phyloP scores from a whole-genome alignment of 495 filamentous ascomycete genomes.

The Geoglossum glabrum region DNA sequence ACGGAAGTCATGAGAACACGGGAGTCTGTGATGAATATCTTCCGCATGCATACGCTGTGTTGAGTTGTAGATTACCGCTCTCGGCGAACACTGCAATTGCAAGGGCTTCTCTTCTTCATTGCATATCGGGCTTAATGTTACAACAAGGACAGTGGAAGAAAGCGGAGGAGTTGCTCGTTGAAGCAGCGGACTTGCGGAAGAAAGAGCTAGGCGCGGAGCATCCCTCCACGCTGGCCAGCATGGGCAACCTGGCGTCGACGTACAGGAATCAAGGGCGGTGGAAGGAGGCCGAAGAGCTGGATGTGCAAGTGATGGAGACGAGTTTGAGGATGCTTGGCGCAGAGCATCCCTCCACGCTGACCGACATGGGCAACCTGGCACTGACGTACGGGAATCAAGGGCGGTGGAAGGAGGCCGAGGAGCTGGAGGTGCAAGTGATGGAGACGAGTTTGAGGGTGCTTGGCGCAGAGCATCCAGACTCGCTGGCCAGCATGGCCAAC shows the following conservation, averaged over 20 bases:
- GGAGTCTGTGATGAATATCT: not conserved
- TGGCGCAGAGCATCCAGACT: slow-evolving; percentile 1
- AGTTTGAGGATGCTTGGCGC: not conserved
- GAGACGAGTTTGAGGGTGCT: not conserved
- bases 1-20: not conserved
- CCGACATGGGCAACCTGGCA: not conserved
- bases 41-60: not conserved
- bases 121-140: not conserved
- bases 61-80: not conserved
- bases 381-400: not conserved
- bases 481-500: slow-evolving; percentile 4
- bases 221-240: not conserved
- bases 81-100: too few species aligned
- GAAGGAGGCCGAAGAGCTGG: not conserved
- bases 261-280: not conserved
- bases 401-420: not conserved
- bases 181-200: not conserved
- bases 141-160: not conserved
- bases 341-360: not conserved
- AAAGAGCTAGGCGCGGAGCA: not conserved
- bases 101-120: not conserved
- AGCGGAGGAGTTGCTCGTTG: not conserved
- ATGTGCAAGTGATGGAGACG: not conserved
- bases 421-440: not conserved
- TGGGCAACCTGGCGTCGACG: not conserved